phyloP scores from a whole-genome alignment of 139 green algal genomes.

The Micractinium conductrix region DNA sequence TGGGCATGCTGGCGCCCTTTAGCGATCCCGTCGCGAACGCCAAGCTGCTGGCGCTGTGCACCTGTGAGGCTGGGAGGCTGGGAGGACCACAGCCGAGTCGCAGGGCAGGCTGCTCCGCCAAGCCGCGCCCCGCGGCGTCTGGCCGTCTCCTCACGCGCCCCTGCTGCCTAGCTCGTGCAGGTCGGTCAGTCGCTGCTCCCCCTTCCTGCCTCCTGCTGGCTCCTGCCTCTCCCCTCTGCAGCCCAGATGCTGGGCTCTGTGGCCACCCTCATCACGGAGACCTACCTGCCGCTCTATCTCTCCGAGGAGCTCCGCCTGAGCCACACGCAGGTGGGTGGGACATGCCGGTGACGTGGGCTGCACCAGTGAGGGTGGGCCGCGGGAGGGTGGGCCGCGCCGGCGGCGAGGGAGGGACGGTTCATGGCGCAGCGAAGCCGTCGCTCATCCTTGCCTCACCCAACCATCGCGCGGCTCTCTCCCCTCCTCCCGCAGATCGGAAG shows the following conservation, averaged over 20 bases:
- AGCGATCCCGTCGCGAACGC: slow-evolving; percentile 59
- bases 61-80: no score
- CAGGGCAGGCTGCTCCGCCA: no score
- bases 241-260: slow-evolving; percentile 82
- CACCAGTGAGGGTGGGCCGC: no score
- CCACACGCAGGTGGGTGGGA: slow-evolving; percentile 56
- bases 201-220: background rate
- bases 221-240: background rate
- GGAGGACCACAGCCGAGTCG: no score
- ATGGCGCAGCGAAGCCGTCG: background rate
- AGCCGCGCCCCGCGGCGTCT: background rate
- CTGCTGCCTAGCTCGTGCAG: background rate
- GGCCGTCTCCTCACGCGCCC: background rate
- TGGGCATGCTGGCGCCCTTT: slow-evolving; percentile 39
- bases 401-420: background rate
- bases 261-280: slow-evolving; percentile 89
- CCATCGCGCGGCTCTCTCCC: background rate
- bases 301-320: slow-evolving; percentile 74
- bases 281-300: slow-evolving; percentile 87
- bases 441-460: background rate
- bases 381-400: no score
- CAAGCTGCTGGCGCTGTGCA: slow-evolving; percentile 69
- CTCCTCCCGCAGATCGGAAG: slow-evolving; percentile 72
- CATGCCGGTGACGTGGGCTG: background rate
- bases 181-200: background rate